Evolutionary conservation across 805 yeast genomes (phyloP).

Genomic region (Nakazawaea populi): DNA sequence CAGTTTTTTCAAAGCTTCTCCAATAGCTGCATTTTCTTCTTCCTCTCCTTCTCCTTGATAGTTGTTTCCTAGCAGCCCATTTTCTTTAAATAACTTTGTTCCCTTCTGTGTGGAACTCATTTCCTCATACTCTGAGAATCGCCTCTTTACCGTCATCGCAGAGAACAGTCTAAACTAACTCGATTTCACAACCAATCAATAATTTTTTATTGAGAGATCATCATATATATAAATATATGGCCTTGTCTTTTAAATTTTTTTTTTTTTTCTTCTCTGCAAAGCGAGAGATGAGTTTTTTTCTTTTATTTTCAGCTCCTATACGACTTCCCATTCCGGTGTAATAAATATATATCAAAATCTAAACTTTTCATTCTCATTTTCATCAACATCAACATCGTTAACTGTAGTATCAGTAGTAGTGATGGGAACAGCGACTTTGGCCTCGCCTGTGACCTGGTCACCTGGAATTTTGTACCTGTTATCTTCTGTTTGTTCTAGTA

Average conservation of each 20-base stretch:
- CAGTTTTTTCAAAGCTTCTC: background rate
- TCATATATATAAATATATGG: too few species aligned
- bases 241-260: too few species aligned
- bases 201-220: too few species aligned
- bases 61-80: too few species aligned
- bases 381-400: background rate
- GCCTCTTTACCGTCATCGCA: too few species aligned
- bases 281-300: background rate
- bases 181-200: too few species aligned
- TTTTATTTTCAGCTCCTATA: background rate
- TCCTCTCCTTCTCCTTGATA: background rate
- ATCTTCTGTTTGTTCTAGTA: slow-evolving; percentile 21
- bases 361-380: slow-evolving; percentile 1
- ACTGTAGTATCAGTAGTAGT: background rate
- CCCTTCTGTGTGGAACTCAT: too few species aligned
- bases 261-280: background rate
- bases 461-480: slow-evolving; percentile 1
- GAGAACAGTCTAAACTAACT: too few species aligned
- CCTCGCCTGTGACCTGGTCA: background rate
- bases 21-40: slow-evolving; percentile 11
- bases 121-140: too few species aligned
- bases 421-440: background rate
- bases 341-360: background rate
- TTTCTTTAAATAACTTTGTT: too few species aligned
- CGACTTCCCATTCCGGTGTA: background rate